Evolutionary conservation across 2,329 filamentous ascomycete species (phyloP), one percentile per base, ranked within the genome.

Genomic region (Drechslera avenae): DNA sequence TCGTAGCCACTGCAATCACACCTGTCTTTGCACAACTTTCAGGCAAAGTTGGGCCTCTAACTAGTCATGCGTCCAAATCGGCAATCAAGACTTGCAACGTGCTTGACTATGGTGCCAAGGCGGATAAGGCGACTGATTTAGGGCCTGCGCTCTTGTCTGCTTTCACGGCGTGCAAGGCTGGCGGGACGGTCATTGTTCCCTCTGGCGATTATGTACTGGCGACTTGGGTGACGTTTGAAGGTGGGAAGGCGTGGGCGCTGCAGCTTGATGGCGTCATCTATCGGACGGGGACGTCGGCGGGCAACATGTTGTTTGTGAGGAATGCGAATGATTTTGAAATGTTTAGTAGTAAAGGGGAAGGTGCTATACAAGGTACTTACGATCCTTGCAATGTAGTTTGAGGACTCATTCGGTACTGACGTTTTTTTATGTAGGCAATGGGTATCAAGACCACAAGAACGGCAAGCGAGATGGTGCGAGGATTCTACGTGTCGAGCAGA

Each of bases 241-340:
- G 75, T 12, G 81, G 81, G 13, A 74, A 69, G 10, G 77, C 71
- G 8, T 80, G 76, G 73, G 80, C 79, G 2, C 65, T 83, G 13
- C 79, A 82, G 56, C 71, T 83, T 32, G 81, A 83, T 61, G 81
- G 81, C 16, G 75, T 73, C 21, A 80, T 84, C 51, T 79, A 79
- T 60, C 76, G 81, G 1, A 79, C 75, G n/a, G 78, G 80, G 5
- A 78, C 74, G 5, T 76, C 63, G 5, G 76, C 66, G 5, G 80
- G 80, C 2, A 82, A 83, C 54, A 83, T 83, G 81, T 76, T 83
- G 55, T 74, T 77, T 52, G 74, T 83, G 45, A 72, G 79, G 54
- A 76, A 80, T 52, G 73, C 74, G 7, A 73, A 68, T 45, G 79
- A 83, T 59, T 81, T 83, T 44, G 81, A 83, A 59, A 56, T 83